Evolutionary conservation across 2,329 filamentous ascomycete species (phyloP).

Genomic region (Microsporum canis): DNA sequence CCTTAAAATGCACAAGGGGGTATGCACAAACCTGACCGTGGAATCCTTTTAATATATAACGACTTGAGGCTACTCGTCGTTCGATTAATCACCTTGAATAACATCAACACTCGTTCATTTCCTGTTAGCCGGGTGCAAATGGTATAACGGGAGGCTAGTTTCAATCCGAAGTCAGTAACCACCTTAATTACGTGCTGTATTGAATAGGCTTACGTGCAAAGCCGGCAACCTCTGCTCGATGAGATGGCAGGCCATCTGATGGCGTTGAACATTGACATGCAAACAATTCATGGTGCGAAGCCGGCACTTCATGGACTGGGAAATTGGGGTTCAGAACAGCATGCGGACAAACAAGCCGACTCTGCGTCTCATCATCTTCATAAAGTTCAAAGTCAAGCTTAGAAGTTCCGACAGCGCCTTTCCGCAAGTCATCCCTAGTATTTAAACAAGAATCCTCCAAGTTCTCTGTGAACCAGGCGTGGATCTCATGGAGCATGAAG

Average conservation of each 20-base stretch:
- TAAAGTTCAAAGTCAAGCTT: not conserved
- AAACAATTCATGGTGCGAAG: not conserved
- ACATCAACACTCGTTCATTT: not conserved
- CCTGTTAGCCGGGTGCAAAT: not conserved
- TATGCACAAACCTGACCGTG: not conserved
- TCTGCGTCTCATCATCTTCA: not conserved
- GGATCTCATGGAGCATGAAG: constrained; percentile 5
- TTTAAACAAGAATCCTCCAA: not conserved
- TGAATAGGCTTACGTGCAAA: not conserved
- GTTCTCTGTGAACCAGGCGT: constrained; percentile 2
- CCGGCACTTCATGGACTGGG: not conserved
- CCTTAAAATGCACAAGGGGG: not conserved
- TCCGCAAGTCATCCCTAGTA: not conserved
- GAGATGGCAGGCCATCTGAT: not conserved
- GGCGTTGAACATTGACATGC: not conserved
- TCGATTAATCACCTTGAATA: not conserved
- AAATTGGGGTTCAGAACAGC: not conserved
- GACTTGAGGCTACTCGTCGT: not conserved
- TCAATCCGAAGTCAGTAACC: not conserved
- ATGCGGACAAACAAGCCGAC: not conserved
- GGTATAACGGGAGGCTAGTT: not conserved
- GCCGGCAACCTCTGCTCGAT: not conserved
- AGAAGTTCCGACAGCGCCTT: not conserved
- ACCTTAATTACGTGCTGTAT: not conserved
- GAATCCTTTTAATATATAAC: not conserved